Base-by-base conservation (phyloP, 805 yeast genomes). In the Ogataea kodamae region DNA sequence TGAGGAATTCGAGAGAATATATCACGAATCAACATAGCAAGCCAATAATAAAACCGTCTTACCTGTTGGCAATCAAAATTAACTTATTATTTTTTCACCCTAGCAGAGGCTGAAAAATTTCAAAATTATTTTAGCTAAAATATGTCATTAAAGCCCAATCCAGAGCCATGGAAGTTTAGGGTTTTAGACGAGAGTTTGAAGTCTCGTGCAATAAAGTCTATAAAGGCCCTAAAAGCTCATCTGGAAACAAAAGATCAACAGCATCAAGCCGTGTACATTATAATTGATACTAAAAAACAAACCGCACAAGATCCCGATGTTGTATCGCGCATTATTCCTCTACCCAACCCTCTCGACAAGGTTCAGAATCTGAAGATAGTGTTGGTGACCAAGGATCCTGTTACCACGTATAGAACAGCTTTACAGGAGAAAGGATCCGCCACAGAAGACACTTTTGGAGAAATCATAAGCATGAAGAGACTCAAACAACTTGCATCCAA, bases 331-430 rank as follows among this genome's bases (percentile, higher is more conserved):
- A 70, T 80, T 30, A 64, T 79, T 15, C 83, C 86, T 3, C 43
- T 82, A 9, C 66, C 74, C 0, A 62, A 70, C 43, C 68, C 72
- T 42, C 54, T 81, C 36, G 70, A 68, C 33, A 67, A 65, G 36
- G 53, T 74, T 3, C 68, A 68, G 13, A 70, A 71, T 13, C 62
- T 70, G 30, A 62, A 75, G 14, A 68, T 82, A 5, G 52, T 83
- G 4, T 62, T 86, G 12, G 68, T 86, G 9, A 81, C 90, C 6
- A 83, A 81, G 43, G 92, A 85, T 50, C 89, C 90, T 1, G 72
- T 80, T 5, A 63, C 72, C 4, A 64, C 67, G 5, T 83, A 76
- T 48, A 64, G 77, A 21, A 64, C 63, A 8, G 65, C 68, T 4
- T 53, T 83, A 5, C 62, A 67, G 5, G 61, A 59, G 18, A 68